Base-by-base conservation (phyloP, 495 filamentous ascomycete species). In the Daldinia grandis region DNA sequence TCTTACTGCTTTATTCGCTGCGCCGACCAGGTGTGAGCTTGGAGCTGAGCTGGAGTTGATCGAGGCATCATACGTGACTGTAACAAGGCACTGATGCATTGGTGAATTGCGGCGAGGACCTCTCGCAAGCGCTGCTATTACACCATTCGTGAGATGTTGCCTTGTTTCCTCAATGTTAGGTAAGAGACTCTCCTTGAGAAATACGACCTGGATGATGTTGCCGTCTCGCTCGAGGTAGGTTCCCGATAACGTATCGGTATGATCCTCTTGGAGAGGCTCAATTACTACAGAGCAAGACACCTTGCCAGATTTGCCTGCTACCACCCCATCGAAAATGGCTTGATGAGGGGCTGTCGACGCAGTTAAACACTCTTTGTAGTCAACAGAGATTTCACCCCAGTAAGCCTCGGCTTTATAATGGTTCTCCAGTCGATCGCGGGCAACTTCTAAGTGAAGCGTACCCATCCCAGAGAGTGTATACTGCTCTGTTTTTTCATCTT, bases 401-500 rank as follows among this genome's bases (percentile, higher is more conserved):
- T 89, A 81, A 5, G 93, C 94, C 90, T 98, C 68, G 85, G 80
- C 93, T 75, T 95, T 97, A 78, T 97, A 89, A 69, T 98, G 93
- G 37, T 91, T 90, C 58, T 95, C 86, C 6, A 99, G 87, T 21
- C 95, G 86, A 79, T 98, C 93, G 28, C 90, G 84, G 3, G 96
- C 94, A 37, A 99, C 95, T 70, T 99, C 96, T 3, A 99, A 88
- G 77, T 99, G 96, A n/a, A 99, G 87, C 58, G 97, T 93, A 3
- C 96, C 96, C 96, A 99, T 99, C 10, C 96, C 96, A 38, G 92
- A 93, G 1, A 99, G 83, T 8, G 97, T 89, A 17, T 94, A 97
- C 70, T 97, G 95, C 1, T 94, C 95, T 0, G 93, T 93, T 75
- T 98, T 96, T 70, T 94, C 90, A 74, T 98, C 93, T 21, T 91